These are phyloP conservation scores for Calocybe cyanea DNA, from an alignment of 768 basidiomycete genomes.

Conservation along the genomic window DNA sequence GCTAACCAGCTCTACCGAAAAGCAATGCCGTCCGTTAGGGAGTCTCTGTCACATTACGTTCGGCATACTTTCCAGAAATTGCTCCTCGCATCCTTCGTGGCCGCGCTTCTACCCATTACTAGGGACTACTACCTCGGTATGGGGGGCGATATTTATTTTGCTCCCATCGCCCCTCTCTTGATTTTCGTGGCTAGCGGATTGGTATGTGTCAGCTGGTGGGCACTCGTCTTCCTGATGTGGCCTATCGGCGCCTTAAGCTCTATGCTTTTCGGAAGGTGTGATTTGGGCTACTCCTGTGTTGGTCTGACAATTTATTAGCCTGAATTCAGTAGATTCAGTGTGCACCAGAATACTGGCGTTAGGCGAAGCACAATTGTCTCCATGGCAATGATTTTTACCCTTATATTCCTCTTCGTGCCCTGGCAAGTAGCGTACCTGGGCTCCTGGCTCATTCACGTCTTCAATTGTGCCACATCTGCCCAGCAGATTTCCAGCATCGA, in stretches of 20 bases:
- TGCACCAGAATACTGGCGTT: conserved; percentile 32
- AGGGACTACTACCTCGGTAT: conserved; percentile 58
- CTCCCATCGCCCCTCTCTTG: conserved; percentile 52
- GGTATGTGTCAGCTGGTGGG: conserved; percentile 57
- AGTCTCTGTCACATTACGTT: conserved; percentile 46
- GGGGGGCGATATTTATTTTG: conserved; percentile 42
- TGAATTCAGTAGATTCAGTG: conserved; percentile 2
- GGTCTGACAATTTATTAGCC: background rate
- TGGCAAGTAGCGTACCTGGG: conserved; percentile 91
- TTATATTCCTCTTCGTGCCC: conserved; percentile 78
- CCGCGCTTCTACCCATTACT: conserved; percentile 57
- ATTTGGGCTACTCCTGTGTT: conserved; percentile 1
- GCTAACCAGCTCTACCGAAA: no score
- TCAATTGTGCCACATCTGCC: conserved; percentile 50
- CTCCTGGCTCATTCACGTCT: conserved; percentile 75
- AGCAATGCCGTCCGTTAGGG: conserved; percentile 48
- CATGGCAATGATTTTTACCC: conserved; percentile 52
- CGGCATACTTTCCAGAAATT: conserved; percentile 36
- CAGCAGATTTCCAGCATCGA: conserved; percentile 14
- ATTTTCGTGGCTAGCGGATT: conserved; percentile 61
- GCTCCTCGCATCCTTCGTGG: conserved; percentile 35
- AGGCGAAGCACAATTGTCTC: conserved; percentile 52
- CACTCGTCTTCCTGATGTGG: conserved; percentile 47
- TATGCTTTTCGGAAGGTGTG: conserved; percentile 33
- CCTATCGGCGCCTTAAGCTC: conserved; percentile 31